Base-by-base conservation (phyloP, 2,329 filamentous ascomycete species). In the Penicillium sp. region DNA sequence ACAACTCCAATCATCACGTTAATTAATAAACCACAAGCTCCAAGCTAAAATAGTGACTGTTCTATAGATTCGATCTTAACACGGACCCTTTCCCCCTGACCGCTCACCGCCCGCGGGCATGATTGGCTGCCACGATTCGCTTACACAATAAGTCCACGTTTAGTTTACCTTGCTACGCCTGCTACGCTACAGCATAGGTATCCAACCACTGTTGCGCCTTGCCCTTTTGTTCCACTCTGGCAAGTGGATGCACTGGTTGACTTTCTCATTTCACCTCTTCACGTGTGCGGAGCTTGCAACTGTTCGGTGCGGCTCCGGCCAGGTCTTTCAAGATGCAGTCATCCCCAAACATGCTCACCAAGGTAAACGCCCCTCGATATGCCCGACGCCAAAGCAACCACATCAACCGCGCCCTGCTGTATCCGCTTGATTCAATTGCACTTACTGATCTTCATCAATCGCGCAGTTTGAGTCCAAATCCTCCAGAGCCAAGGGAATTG, bases 401-500 rank as follows among this genome's bases (percentile, higher is more conserved):
- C n/a, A 43, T 35, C 29, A 16, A 45, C 23, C n/a, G 14, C 27
- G 53, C 56, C 37, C 11, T 43, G 45, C 48, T 57, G 48, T 42
- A 47, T 33, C 31, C 21, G 37, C 39, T 58, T 16, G 50, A 23
- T 53, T 50, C 55, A 59, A 61, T 65, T 60, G 49, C 21, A 56
- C 19, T 43, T 52, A 55, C 67, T 72, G 62, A 75, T 57, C 19
- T 57, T 26, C 8, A 21, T 54, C 6, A 9, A 11, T 14, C 21
- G n/a, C 31, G 47, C 64, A 85, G 83, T 86, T 86, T 70, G 85
- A 88, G 72, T 87, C 85, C 59, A 88, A 88, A 75, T 88, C 85
- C 47, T 88, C 85, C 62, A 79, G 85, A 76, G 85, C 85, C 7
- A 88, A 88, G 71, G 85, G 85, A 72, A 86, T 88, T 69, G 85